Conservation (phyloP, 768 basidiomycete species). For the Phaeotremella skinneri region DNA sequence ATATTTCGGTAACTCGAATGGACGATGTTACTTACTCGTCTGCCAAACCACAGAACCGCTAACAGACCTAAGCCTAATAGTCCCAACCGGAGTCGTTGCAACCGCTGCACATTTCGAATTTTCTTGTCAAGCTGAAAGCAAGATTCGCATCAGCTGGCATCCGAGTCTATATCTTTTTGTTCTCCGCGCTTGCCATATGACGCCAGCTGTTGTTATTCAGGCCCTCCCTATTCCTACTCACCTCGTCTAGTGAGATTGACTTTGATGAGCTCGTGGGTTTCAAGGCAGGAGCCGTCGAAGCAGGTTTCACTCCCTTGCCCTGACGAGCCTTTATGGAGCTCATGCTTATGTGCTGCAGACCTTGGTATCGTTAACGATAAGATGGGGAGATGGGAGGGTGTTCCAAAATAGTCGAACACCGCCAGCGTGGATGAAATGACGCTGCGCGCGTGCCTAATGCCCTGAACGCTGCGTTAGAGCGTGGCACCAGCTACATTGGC, state of each 20-base stretch:
- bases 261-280: background rate
- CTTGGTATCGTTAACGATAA: too few species aligned
- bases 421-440: background rate
- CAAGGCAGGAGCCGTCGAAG: background rate
- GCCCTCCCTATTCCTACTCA: background rate
- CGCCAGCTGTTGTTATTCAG: too few species aligned
- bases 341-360: too few species aligned
- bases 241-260: background rate
- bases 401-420: background rate
- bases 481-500: too few species aligned
- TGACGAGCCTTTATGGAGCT: background rate
- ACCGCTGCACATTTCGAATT: conserved; percentile 1
- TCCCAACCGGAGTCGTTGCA: background rate
- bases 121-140: background rate
- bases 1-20: too few species aligned
- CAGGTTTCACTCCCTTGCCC: background rate
- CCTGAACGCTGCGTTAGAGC: too few species aligned
- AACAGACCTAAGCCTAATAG: background rate
- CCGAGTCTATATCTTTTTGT: too few species aligned
- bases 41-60: conserved; percentile 1
- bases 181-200: too few species aligned
- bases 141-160: background rate
- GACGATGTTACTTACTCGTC: background rate
- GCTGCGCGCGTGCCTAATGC: background rate
- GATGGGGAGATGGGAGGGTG: too few species aligned